A percentile compares a stretch with the other conserved stretches of the same genome.
Evolutionary conservation across 2,329 filamentous ascomycete species (phyloP).

Genomic region (Nemania serpens): DNA sequence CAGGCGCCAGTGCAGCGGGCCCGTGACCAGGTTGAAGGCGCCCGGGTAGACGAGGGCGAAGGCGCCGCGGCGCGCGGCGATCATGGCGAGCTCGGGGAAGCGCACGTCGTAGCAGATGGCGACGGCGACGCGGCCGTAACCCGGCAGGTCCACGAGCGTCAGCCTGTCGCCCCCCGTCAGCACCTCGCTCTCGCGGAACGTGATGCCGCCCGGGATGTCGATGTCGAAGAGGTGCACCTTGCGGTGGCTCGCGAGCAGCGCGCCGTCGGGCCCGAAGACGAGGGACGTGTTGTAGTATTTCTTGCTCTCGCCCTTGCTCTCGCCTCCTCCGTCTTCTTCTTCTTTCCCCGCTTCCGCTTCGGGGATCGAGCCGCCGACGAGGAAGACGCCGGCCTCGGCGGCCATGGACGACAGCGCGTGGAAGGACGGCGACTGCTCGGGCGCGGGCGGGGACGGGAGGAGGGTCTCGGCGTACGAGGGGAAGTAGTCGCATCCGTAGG

Average conservation of each 20-base stretch:
- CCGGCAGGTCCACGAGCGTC: slow-evolving; percentile 83
- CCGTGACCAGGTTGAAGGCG: slow-evolving; percentile 96
- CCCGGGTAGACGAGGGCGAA: slow-evolving; percentile 92
- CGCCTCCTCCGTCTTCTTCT: slow-evolving; percentile 25
- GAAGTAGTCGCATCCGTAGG: slow-evolving; percentile 91
- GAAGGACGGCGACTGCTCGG: slow-evolving; percentile 77
- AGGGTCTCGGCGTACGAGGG: slow-evolving; percentile 89
- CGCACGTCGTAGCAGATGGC: slow-evolving; percentile 98
- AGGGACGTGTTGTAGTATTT: slow-evolving; percentile 92
- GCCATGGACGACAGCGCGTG: slow-evolving; percentile 83
- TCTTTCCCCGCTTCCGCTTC: slow-evolving; percentile 63
- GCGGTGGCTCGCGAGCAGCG: slow-evolving; percentile 84
- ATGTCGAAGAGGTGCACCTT: slow-evolving; percentile 99
- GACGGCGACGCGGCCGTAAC: slow-evolving; percentile 83
- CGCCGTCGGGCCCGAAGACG: slow-evolving; percentile 76
- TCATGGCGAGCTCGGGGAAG: slow-evolving; percentile 90
- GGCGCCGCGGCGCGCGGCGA: slow-evolving; percentile 82
- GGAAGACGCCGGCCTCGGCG: slow-evolving; percentile 74
- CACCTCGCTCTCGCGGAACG: slow-evolving; percentile 88
- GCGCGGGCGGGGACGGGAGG: slow-evolving; percentile 72
- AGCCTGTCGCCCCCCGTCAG: slow-evolving; percentile 83
- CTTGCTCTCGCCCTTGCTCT: slow-evolving; percentile 28
- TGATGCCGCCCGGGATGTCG: slow-evolving; percentile 93
- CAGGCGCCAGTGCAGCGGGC: slow-evolving; percentile 88
- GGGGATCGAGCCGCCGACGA: slow-evolving; percentile 91